Percentiles rank a stretch among this genome's conserved stretches.
Evolutionary conservation across 2,329 filamentous ascomycete genomes (phyloP).

Genomic region (Pseudogymnoascus sp.): DNA sequence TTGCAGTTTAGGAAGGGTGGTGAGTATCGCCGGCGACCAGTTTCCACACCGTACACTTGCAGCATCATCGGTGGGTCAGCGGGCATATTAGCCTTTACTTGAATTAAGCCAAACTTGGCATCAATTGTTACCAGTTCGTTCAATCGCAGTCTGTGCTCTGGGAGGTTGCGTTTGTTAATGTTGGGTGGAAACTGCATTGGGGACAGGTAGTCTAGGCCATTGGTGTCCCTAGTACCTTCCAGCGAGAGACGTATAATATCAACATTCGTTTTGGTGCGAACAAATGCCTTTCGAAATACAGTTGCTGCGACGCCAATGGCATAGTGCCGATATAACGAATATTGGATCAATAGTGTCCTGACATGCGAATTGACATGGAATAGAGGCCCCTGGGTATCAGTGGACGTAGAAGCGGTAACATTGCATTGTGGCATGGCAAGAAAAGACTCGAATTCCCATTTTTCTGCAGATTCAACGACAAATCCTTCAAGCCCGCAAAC

Average conservation of each 20-base stretch:
- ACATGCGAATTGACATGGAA: constrained; percentile 81
- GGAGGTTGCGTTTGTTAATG: constrained; percentile 12
- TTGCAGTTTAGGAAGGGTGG: constrained; percentile 72
- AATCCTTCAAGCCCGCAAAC: constrained; percentile 80
- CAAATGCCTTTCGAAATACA: constrained; percentile 66
- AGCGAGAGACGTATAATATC: constrained; percentile 17
- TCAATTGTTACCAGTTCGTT: constrained; percentile 74
- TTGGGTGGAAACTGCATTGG: constrained; percentile 23
- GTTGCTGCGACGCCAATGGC: constrained; percentile 73
- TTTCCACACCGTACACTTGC: constrained; percentile 75
- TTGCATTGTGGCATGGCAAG: constrained; percentile 81
- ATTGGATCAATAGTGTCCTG: constrained; percentile 72
- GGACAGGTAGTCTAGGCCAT: constrained; percentile 19
- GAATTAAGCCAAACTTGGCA: constrained; percentile 71
- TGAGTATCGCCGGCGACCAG: constrained; percentile 80
- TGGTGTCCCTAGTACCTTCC: constrained; percentile 14
- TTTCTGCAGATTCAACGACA: constrained; percentile 80
- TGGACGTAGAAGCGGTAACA: constrained; percentile 73
- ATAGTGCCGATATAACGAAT: constrained; percentile 91
- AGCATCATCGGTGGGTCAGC: constrained; percentile 86
- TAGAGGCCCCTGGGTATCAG: constrained; percentile 78
- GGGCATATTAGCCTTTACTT: constrained; percentile 84
- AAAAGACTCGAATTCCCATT: constrained; percentile 79
- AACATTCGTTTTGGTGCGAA: constrained; percentile 42
- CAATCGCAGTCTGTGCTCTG: neutral